Evolutionary conservation across 2,329 filamentous ascomycete genomes (phyloP).

Genomic region (Falciphora oryzae): DNA sequence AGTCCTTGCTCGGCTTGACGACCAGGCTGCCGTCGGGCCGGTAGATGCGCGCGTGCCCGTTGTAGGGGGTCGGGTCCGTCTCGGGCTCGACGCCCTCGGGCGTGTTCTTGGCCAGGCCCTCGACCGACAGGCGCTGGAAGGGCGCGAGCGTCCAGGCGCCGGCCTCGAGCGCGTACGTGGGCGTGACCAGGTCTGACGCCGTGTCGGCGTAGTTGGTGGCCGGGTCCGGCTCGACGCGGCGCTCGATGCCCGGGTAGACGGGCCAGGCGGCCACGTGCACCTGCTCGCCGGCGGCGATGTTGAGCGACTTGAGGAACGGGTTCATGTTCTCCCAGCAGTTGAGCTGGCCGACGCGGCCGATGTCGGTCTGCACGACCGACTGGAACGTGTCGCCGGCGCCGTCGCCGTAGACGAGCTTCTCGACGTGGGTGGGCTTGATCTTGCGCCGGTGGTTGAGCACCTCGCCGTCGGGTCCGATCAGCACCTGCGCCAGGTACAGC

Average conservation of each 20-base stretch:
- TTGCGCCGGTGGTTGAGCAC: constrained; percentile 39
- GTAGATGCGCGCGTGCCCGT: constrained; percentile 16
- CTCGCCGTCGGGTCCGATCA: constrained; percentile 43
- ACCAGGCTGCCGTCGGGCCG: constrained; percentile 18
- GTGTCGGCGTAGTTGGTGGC: constrained; percentile 34
- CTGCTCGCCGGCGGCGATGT: constrained; percentile 34
- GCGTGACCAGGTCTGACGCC: constrained; percentile 33
- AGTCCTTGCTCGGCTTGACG: constrained; percentile 7
- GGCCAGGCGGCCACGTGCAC: constrained; percentile 47
- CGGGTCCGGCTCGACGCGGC: constrained; percentile 31
- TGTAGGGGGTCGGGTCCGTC: constrained; percentile 16
- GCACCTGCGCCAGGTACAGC: constrained; percentile 40
- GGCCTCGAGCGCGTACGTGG: constrained; percentile 52
- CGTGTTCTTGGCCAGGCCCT: constrained; percentile 38
- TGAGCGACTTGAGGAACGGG: constrained; percentile 43
- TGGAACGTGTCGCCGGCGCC: constrained; percentile 30
- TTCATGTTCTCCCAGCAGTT: constrained; percentile 45
- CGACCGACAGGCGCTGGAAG: constrained; percentile 39
- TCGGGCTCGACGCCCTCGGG: constrained; percentile 22
- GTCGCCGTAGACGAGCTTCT: constrained; percentile 45
- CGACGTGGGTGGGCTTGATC: constrained; percentile 48
- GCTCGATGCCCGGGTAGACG: constrained; percentile 26
- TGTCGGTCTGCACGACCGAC: constrained; percentile 32
- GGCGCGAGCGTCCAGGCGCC: constrained; percentile 47
- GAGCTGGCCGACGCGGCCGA: constrained; percentile 38